These are phyloP conservation scores for Coemansia sp. DNA, from an alignment of 192 early-diverging fungal genomes.

Conservation along the genomic window DNA sequence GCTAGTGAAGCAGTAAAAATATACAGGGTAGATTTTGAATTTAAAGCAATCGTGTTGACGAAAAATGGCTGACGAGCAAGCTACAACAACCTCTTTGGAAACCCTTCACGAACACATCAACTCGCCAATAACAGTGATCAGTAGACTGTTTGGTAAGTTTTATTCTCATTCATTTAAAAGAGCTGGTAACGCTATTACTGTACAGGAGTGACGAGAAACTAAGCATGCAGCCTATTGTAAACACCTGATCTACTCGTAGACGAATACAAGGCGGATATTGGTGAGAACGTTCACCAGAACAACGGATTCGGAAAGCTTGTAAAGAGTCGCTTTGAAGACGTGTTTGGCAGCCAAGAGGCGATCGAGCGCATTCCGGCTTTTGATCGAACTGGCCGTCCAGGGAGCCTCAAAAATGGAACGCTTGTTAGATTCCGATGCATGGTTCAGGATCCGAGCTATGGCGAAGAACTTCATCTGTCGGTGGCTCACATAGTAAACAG, in stretches of 20 bases:
- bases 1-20: not conserved
- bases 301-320: conserved; percentile 26
- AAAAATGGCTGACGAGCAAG: conserved; percentile 10
- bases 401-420: conserved; percentile 19
- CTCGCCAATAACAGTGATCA: conserved; percentile 35
- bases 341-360: conserved; percentile 16
- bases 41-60: not conserved
- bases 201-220: not conserved
- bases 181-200: not conserved
- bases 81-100: conserved; percentile 14
- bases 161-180: not conserved
- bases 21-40: not conserved
- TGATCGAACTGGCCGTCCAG: not conserved
- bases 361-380: conserved; percentile 33
- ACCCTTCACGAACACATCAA: conserved; percentile 25
- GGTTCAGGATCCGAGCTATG: conserved; percentile 78
- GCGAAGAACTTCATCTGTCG: conserved; percentile 61
- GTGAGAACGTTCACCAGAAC: not conserved
- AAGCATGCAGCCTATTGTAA: not conserved
- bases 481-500: conserved; percentile 35
- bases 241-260: too few relatives aligned
- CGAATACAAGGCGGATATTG: conserved; percentile 2
- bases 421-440: conserved; percentile 77
- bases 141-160: conserved; percentile 40
- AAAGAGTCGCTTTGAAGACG: conserved; percentile 25